Evolutionary conservation across 2,329 filamentous ascomycete genomes (phyloP).

Genomic region (Alternaria infectoria): DNA sequence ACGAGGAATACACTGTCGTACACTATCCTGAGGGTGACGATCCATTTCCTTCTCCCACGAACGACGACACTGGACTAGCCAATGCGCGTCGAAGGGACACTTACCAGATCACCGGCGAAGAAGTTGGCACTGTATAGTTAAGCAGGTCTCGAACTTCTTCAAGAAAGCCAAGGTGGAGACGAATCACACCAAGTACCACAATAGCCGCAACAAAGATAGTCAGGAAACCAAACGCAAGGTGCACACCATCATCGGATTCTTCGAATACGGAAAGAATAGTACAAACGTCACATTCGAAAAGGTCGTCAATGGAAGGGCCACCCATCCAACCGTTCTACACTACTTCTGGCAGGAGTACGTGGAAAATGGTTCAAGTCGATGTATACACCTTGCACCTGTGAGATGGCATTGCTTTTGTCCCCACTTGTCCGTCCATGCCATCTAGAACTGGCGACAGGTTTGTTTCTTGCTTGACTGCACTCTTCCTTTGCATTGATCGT

Average conservation of each 20-base stretch:
- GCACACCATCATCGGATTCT: conserved; percentile 50
- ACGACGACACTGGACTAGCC: conserved; percentile 21
- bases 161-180: conserved; percentile 48
- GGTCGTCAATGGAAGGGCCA: conserved; percentile 16
- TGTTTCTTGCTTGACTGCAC: not conserved
- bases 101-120: conserved; percentile 24
- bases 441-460: not conserved
- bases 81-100: conserved; percentile 28
- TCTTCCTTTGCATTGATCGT: not conserved
- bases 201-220: conserved; percentile 45
- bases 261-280: conserved; percentile 43
- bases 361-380: not conserved
- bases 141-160: conserved; percentile 42
- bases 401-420: not conserved
- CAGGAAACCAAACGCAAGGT: conserved; percentile 33
- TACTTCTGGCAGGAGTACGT: conserved; percentile 28
- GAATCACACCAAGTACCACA: conserved; percentile 48
- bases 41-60: conserved; percentile 22
- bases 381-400: not conserved
- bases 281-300: conserved; percentile 27
- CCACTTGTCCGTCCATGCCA: not conserved
- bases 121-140: conserved; percentile 30
- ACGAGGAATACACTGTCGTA: conserved; percentile 22
- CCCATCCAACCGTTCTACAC: conserved; percentile 20
- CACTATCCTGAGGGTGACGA: conserved; percentile 38